A percentile compares a stretch with the other conserved stretches of the same genome.
These are phyloP conservation scores for Ogataea methanolica DNA, from an alignment of 805 yeast species.

Conservation along the genomic window DNA sequence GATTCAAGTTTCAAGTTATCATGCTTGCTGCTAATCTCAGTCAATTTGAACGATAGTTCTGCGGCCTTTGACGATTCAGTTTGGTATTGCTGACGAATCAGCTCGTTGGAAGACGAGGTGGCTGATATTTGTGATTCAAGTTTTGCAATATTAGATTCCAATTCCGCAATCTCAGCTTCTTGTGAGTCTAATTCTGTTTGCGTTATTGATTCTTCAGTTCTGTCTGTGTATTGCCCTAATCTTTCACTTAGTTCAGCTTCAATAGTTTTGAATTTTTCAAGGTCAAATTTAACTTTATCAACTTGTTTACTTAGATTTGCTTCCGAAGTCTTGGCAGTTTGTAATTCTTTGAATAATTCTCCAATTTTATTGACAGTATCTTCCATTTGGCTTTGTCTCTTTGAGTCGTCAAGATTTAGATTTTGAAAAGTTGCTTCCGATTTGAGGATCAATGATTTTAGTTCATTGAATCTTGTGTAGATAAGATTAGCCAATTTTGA, in stretches of 20 bases:
- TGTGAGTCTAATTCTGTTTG: slow-evolving; percentile 8
- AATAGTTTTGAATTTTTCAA: slow-evolving; percentile 14
- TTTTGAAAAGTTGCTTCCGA: slow-evolving; percentile 19
- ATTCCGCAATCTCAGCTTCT: slow-evolving; percentile 8
- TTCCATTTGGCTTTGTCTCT: slow-evolving; percentile 38
- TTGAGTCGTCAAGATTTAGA: slow-evolving; percentile 34
- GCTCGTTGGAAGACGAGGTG: slow-evolving; percentile 21
- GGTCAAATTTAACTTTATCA: slow-evolving; percentile 29
- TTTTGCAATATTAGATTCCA: slow-evolving; percentile 6
- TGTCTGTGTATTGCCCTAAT: slow-evolving; percentile 2
- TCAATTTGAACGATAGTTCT: slow-evolving; percentile 30
- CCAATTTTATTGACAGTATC: slow-evolving; percentile 36
- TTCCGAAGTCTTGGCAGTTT: slow-evolving; percentile 29
- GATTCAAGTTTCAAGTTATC: slow-evolving; percentile 26
- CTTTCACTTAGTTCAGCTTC: slow-evolving; percentile 7
- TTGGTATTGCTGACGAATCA: slow-evolving; percentile 41
- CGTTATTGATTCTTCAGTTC: slow-evolving; percentile 5
- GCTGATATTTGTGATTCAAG: slow-evolving; percentile 14
- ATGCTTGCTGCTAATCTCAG: slow-evolving; percentile 19
- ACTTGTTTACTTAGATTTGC: slow-evolving; percentile 26
- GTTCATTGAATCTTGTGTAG: slow-evolving; percentile 27
- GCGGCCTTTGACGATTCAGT: slow-evolving; percentile 43
- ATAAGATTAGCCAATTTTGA: slow-evolving; percentile 33
- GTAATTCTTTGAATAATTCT: slow-evolving; percentile 33
- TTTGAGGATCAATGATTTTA: slow-evolving; percentile 21